Conservation (phyloP, 345 rosid species). For the Euphorbia peplus region DNA sequence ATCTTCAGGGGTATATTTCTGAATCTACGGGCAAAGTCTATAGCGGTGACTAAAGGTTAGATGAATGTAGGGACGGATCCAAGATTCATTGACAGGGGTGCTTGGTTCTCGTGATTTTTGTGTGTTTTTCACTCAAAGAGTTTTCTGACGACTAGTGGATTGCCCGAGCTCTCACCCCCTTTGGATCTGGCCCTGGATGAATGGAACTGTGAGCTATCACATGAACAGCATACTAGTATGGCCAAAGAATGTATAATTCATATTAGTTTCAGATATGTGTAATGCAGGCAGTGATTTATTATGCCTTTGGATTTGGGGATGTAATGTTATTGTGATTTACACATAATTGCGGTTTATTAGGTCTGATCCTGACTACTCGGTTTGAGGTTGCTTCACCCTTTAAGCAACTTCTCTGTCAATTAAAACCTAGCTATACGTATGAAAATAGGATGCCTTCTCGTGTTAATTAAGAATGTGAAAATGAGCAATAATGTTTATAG, state of each 20-base stretch:
- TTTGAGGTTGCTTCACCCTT: background rate
- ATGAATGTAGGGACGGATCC: background rate
- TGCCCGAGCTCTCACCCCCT: background rate
- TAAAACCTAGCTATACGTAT: no score
- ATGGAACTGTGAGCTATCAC: no score
- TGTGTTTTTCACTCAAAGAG: no score
- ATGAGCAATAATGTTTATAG: no score
- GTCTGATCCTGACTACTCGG: background rate
- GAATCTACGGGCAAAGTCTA: slow-evolving; percentile 64
- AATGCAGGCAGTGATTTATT: background rate
- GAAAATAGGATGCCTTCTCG: no score
- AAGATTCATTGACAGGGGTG: background rate
- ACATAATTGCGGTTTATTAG: background rate
- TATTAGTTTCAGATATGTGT: background rate
- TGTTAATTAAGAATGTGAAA: no score
- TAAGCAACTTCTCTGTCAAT: background rate
- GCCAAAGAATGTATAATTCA: background rate
- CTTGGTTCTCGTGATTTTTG: no score
- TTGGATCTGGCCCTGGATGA: no score
- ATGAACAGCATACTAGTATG: no score
- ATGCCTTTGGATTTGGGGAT: background rate
- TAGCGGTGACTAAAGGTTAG: slow-evolving; percentile 50
- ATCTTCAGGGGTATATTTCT: slow-evolving; percentile 87
- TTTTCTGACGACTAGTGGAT: no score
- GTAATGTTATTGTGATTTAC: background rate